These are phyloP conservation scores for Trichophaea hybrida DNA, from an alignment of 2,329 filamentous ascomycete genomes.

Conservation along the genomic window DNA sequence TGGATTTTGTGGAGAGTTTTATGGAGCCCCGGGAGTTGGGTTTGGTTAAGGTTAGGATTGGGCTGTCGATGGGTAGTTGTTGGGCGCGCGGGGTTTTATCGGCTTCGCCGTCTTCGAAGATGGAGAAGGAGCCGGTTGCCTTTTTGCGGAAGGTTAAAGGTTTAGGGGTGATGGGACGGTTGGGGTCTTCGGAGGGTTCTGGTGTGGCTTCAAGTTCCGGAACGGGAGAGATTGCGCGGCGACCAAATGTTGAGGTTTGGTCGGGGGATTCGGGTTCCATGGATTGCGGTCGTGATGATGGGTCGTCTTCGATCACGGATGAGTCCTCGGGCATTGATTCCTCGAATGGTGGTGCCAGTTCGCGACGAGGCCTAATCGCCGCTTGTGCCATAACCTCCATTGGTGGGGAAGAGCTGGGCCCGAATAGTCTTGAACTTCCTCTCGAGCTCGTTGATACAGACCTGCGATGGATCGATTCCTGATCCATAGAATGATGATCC, in stretches of 20 bases:
- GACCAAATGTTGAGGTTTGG: background rate
- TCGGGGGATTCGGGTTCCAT: background rate
- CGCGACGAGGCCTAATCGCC: background rate
- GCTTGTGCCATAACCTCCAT: background rate
- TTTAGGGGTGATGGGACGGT: constrained; percentile 14
- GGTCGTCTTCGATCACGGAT: too few species aligned
- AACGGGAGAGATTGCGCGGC: background rate
- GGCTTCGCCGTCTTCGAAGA: constrained; percentile 18
- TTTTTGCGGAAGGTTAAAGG: constrained; percentile 21
- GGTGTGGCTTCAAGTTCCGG: background rate
- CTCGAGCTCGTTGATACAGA: background rate
- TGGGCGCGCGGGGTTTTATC: constrained; percentile 4
- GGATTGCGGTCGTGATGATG: too few species aligned
- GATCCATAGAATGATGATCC: background rate
- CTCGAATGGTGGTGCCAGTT: background rate
- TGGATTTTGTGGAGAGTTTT: constrained; percentile 16
- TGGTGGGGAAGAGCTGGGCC: background rate
- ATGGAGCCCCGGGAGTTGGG: constrained; percentile 20
- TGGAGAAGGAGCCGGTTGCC: constrained; percentile 19
- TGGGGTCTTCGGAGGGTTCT: background rate
- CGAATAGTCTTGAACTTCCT: background rate
- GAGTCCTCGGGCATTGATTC: background rate
- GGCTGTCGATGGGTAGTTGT: constrained; percentile 11
- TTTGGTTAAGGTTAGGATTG: constrained; percentile 19
- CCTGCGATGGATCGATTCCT: background rate